phyloP scores from a whole-genome alignment of 768 basidiomycete genomes.

The Symmetrospora coprosmae region DNA sequence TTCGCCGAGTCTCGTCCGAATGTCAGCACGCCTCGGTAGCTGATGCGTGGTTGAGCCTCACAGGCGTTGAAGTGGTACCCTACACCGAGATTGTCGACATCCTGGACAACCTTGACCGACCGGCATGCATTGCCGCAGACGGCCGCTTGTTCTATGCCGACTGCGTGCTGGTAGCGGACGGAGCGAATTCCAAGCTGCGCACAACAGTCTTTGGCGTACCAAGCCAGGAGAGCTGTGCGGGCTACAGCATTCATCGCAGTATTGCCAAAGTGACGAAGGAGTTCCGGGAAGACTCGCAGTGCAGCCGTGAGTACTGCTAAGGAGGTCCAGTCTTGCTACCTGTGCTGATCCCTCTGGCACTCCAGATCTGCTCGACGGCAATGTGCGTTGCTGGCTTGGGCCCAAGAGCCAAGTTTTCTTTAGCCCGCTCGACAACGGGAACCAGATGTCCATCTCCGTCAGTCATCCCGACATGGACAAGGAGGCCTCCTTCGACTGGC shows the following conservation, averaged over 20 bases:
- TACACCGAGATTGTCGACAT: conserved; percentile 4
- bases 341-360: neutral
- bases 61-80: neutral
- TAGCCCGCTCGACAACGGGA: conserved; percentile 22
- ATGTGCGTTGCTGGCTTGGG: conserved; percentile 24
- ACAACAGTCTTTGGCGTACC: neutral
- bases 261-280: neutral
- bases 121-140: neutral
- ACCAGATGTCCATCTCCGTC: neutral
- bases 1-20: conserved; percentile 1
- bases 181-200: neutral
- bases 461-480: conserved; percentile 1
- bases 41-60: neutral
- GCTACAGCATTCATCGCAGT: conserved; percentile 24
- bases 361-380: conserved; percentile 24
- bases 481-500: conserved; percentile 9
- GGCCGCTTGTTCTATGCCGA: neutral
- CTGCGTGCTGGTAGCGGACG: conserved; percentile 3
- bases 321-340: neutral
- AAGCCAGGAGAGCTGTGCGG: neutral
- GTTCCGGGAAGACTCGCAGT: neutral
- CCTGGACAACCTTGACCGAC: neutral
- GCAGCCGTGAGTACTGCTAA: conserved; percentile 1
- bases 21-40: neutral
- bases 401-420: conserved; percentile 20